A percentile compares a stretch with the other conserved stretches of the same genome.
Evolutionary conservation across 2,329 filamentous ascomycete genomes (phyloP).

Genomic region (Mycosphaerella sp.): DNA sequence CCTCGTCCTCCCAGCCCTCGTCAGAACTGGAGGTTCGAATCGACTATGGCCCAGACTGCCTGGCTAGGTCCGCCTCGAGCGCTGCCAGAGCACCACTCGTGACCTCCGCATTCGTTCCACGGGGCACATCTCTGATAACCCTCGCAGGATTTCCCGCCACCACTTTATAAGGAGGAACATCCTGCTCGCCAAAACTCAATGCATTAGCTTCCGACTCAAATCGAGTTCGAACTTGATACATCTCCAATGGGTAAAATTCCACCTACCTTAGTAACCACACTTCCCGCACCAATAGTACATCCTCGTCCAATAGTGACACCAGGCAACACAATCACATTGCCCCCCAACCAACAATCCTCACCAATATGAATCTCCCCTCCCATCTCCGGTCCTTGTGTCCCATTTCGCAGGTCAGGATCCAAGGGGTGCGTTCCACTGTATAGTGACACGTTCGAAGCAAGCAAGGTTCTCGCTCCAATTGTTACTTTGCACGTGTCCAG

Average conservation of each 20-base stretch:
- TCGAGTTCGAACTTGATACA: no score
- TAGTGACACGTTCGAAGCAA: conserved; percentile 72
- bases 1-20: no score
- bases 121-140: conserved; percentile 40
- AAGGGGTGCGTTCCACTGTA: conserved; percentile 71
- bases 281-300: conserved; percentile 68
- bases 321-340: conserved; percentile 62
- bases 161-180: conserved; percentile 57
- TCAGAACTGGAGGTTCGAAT: background rate
- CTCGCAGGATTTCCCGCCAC: conserved; percentile 63
- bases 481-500: conserved; percentile 69
- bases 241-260: no score
- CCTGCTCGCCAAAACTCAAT: conserved; percentile 25
- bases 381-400: conserved; percentile 65
- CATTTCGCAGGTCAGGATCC: conserved; percentile 67
- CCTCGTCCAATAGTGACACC: conserved; percentile 74
- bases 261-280: conserved; percentile 67
- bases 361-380: conserved; percentile 69
- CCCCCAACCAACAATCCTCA: conserved; percentile 75
- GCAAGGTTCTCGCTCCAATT: conserved; percentile 68
- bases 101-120: conserved; percentile 25
- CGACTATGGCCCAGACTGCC: background rate
- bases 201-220: no score
- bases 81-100: conserved; percentile 27
- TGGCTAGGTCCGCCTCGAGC: background rate